Conservation (phyloP, 495 filamentous ascomycete species). For the Diplogelasinospora grovesii region DNA sequence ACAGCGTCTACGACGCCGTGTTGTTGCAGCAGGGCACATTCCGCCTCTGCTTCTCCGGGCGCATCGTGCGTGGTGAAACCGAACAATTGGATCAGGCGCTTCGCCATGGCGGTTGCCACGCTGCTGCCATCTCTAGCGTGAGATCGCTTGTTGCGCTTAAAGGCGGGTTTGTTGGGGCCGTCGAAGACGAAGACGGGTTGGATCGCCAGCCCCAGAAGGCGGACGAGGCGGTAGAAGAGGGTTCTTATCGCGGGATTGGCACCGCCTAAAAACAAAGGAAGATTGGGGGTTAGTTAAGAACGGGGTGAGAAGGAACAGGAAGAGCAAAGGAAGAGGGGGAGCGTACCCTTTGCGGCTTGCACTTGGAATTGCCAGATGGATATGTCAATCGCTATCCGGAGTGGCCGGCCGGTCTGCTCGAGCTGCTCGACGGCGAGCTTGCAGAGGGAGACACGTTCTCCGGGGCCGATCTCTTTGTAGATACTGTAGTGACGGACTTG, state of each 20-base stretch:
- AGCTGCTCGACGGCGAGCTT: slow-evolving; percentile 74
- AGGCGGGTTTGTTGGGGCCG: slow-evolving; percentile 78
- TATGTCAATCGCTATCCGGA: slow-evolving; percentile 88
- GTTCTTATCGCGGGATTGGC: slow-evolving; percentile 87
- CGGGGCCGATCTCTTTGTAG: slow-evolving; percentile 79
- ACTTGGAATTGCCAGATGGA: slow-evolving; percentile 97
- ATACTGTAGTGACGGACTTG: slow-evolving; percentile 48
- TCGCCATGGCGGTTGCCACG: slow-evolving; percentile 55
- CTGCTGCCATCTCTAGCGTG: slow-evolving; percentile 37
- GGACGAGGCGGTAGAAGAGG: slow-evolving; percentile 84
- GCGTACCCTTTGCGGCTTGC: slow-evolving; percentile 65
- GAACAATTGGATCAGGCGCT: slow-evolving; percentile 77
- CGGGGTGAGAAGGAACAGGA: not conserved
- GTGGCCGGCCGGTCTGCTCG: slow-evolving; percentile 59
- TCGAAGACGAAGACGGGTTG: slow-evolving; percentile 95
- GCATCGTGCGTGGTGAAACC: slow-evolving; percentile 80
- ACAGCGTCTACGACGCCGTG: slow-evolving; percentile 89
- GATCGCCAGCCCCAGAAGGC: slow-evolving; percentile 71
- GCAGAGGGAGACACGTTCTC: slow-evolving; percentile 72
- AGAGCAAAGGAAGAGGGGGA: not conserved
- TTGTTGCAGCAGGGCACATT: slow-evolving; percentile 82
- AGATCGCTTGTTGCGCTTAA: slow-evolving; percentile 76
- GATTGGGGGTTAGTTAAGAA: too few species aligned
- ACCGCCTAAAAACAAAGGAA: slow-evolving; percentile 60
- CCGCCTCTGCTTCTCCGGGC: slow-evolving; percentile 93